Percentiles rank a stretch among this genome's conserved stretches.
phyloP scores from a whole-genome alignment of 139 green algal species.

The Nannochloris sp. region DNA sequence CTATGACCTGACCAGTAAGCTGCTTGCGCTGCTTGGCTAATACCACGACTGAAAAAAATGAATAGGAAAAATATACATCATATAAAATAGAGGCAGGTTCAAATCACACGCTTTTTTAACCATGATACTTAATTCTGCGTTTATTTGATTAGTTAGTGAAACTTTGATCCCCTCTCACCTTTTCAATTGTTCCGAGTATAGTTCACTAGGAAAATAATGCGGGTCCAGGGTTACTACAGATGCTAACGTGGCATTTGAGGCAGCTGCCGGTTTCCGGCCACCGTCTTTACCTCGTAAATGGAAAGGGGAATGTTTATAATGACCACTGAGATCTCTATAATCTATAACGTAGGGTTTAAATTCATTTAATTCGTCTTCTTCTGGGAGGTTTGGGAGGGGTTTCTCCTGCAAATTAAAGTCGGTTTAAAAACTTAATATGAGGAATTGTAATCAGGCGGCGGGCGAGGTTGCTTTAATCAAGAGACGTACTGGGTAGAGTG shows the following conservation, averaged over 20 bases:
- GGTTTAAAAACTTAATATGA: no score
- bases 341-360: not conserved
- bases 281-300: not conserved
- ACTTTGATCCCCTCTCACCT: not conserved
- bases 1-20: not conserved
- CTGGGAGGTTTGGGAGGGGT: not conserved
- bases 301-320: not conserved
- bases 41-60: not conserved
- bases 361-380: not conserved
- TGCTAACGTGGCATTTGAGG: not conserved
- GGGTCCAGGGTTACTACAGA: not conserved
- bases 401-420: not conserved
- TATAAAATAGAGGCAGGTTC: no score
- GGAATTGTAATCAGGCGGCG: no score
- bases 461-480: no score
- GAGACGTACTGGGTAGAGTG: not conserved
- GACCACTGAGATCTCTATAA: not conserved
- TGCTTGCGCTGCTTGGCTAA: not conserved
- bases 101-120: no score
- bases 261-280: not conserved
- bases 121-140: no score
- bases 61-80: not conserved
- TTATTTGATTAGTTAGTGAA: not conserved
- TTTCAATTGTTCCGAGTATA: not conserved
- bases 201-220: not conserved